Evolutionary conservation across 2,329 filamentous ascomycete genomes (phyloP).

Genomic region (Cladobotryum protrusum): DNA sequence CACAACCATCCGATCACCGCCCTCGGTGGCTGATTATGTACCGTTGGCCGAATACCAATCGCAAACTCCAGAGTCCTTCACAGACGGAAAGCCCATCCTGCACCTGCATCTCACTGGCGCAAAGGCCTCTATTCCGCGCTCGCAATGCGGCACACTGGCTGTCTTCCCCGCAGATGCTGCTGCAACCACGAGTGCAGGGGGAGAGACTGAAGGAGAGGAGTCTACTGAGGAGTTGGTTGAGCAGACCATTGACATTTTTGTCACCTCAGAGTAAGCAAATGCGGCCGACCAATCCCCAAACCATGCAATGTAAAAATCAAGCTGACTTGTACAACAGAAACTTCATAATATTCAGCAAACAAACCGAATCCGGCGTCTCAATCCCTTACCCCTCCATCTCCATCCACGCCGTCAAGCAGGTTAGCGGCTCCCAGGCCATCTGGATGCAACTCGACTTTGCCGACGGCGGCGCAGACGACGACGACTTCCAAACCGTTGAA

Average conservation of each 20-base stretch:
- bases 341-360: constrained; percentile 58
- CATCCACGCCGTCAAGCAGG: constrained; percentile 66
- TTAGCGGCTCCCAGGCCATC: constrained; percentile 43
- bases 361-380: constrained; percentile 53
- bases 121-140: constrained; percentile 51
- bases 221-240: constrained; percentile 29
- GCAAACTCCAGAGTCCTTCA: constrained; percentile 67
- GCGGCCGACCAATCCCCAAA: neutral
- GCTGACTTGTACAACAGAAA: constrained; percentile 16
- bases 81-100: constrained; percentile 63
- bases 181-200: constrained; percentile 20
- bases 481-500: constrained; percentile 61
- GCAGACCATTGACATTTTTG: constrained; percentile 49
- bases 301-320: neutral
- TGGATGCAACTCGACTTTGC: constrained; percentile 65
- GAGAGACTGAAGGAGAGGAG: constrained; percentile 26
- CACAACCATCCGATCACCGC: constrained; percentile 52
- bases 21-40: constrained; percentile 53
- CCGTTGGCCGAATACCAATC: constrained; percentile 63
- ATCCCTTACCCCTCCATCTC: constrained; percentile 71
- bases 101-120: constrained; percentile 55
- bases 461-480: constrained; percentile 51
- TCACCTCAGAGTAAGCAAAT: constrained; percentile 49
- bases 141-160: constrained; percentile 49
- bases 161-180: constrained; percentile 42